Conservation (phyloP, 2,329 filamentous ascomycete genomes). For the Neopestalotiopsis rosae region DNA sequence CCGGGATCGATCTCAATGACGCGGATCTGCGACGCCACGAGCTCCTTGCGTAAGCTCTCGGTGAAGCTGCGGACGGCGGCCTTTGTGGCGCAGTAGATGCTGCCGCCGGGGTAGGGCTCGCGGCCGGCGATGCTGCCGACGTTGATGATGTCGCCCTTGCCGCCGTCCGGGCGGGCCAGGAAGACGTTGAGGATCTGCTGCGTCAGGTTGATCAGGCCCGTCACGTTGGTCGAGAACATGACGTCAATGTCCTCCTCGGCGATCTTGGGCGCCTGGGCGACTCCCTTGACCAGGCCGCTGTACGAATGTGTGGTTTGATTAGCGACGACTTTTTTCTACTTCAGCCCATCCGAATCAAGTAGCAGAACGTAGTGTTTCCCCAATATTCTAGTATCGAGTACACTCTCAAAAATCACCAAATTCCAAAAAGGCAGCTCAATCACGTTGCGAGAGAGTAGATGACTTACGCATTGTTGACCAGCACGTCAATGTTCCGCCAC, state of each 20-base stretch:
- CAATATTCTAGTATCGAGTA: neutral
- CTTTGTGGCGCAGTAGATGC: constrained; percentile 82
- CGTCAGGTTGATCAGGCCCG: constrained; percentile 94
- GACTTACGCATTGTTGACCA: constrained; percentile 94
- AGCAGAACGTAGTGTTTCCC: neutral
- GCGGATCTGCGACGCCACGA: constrained; percentile 71
- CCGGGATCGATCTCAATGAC: constrained; percentile 79
- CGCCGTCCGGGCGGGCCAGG: constrained; percentile 75
- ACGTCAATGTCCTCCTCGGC: constrained; percentile 78
- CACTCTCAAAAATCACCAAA: neutral
- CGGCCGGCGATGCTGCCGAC: constrained; percentile 67
- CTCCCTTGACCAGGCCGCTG: constrained; percentile 86
- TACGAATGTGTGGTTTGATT: neutral
- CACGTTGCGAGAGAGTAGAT: neutral
- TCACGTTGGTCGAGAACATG: constrained; percentile 95
- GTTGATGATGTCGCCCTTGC: constrained; percentile 92
- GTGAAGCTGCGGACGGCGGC: constrained; percentile 77
- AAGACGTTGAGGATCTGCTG: constrained; percentile 87
- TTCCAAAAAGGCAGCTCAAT: neutral
- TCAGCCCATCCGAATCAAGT: neutral
- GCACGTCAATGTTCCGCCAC: constrained; percentile 82
- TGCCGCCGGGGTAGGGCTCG: constrained; percentile 74
- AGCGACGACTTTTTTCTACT: neutral
- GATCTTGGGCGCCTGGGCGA: constrained; percentile 86
- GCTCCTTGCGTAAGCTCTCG: constrained; percentile 72